phyloP scores from a whole-genome alignment of 441 rosid genomes.

The Syzygium syzygioides region DNA sequence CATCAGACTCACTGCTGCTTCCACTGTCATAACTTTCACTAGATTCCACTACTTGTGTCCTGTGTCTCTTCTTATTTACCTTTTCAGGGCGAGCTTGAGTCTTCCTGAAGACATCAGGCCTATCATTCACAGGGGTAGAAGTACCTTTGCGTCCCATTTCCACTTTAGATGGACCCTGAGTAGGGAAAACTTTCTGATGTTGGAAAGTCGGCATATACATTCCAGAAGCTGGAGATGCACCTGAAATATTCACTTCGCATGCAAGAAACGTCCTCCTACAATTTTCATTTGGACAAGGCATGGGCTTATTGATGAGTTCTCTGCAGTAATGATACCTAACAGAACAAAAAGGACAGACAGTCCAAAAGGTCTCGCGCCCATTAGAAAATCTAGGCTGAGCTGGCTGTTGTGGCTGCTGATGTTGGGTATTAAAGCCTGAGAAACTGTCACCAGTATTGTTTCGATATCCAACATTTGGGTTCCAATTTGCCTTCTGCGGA shows the following conservation, averaged over 20 bases:
- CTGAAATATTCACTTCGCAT: conserved; percentile 26
- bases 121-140: conserved; percentile 20
- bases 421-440: conserved; percentile 27
- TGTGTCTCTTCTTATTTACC: conserved; percentile 37
- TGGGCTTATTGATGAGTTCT: conserved; percentile 25
- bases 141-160: conserved; percentile 27
- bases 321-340: conserved; percentile 38
- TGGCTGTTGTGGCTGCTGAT: conserved; percentile 31
- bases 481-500: conserved; percentile 22
- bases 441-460: conserved; percentile 9
- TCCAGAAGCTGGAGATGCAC: conserved; percentile 26
- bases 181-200: conserved; percentile 37
- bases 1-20: conserved; percentile 47
- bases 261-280: conserved; percentile 59
- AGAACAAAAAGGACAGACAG: conserved; percentile 59
- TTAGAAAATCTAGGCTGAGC: conserved; percentile 27
- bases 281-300: conserved; percentile 30
- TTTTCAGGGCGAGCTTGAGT: conserved; percentile 25
- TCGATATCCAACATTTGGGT: conserved; percentile 16
- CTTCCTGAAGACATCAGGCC: conserved; percentile 23
- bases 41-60: conserved; percentile 42
- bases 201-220: conserved; percentile 24
- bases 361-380: conserved; percentile 49
- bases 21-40: conserved; percentile 56
- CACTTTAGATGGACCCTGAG: conserved; percentile 31